A percentile compares a stretch with the other conserved stretches of the same genome.
Conservation (phyloP, 1,284 basidiomycete genomes). For the Sporisorium exsertum region DNA sequence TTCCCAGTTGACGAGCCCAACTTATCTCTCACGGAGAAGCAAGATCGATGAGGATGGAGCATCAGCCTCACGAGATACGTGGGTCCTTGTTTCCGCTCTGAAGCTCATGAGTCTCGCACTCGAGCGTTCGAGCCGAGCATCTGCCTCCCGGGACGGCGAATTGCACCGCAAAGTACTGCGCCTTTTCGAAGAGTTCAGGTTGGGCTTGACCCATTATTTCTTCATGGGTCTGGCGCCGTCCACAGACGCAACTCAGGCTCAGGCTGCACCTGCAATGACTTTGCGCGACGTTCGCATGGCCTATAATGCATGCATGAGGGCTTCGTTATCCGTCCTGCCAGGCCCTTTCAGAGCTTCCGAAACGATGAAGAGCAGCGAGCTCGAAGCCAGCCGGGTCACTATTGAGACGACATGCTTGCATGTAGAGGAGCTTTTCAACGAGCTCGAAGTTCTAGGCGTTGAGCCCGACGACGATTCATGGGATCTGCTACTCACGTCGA, state of each 20-base stretch:
- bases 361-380: not conserved
- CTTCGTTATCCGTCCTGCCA: not conserved
- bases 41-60: not conserved
- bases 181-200: slow-evolving; percentile 45
- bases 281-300: slow-evolving; percentile 22
- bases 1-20: slow-evolving; percentile 7
- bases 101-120: slow-evolving; percentile 42
- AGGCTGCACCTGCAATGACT: not conserved
- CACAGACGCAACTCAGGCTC: not conserved
- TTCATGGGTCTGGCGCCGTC: slow-evolving; percentile 1
- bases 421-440: slow-evolving; percentile 29
- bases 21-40: not conserved
- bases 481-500: slow-evolving; percentile 22
- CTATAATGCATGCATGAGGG: slow-evolving; percentile 44
- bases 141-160: not conserved
- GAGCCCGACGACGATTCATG: slow-evolving; percentile 37
- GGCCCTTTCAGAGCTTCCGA: not conserved
- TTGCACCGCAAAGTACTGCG: slow-evolving; percentile 22
- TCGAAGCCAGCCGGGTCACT: not conserved
- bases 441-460: slow-evolving; percentile 26
- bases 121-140: slow-evolving; percentile 28
- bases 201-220: slow-evolving; percentile 39
- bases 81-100: slow-evolving; percentile 20
- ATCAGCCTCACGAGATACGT: not conserved
- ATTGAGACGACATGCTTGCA: slow-evolving; percentile 7